Evolutionary conservation across 1,284 basidiomycete genomes (phyloP).

Genomic region (Meira miltonrushii): DNA sequence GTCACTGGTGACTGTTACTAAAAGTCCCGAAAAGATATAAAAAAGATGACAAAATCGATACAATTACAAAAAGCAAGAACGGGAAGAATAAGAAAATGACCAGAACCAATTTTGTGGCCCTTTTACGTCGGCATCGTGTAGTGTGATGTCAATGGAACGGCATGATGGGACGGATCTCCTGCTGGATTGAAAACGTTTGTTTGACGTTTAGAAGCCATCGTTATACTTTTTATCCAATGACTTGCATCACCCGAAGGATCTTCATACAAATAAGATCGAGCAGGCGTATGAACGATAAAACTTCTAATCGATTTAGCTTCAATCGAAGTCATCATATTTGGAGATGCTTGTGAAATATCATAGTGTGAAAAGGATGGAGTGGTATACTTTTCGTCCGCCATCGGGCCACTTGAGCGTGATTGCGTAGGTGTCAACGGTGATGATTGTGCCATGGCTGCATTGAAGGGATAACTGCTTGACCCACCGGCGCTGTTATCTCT

Average conservation of each 20-base stretch:
- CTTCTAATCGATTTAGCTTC: slow-evolving; percentile 23
- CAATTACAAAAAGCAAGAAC: no score
- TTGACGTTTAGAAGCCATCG: not conserved
- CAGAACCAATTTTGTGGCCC: no score
- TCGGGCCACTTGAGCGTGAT: not conserved
- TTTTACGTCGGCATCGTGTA: no score
- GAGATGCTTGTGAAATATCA: slow-evolving; percentile 12
- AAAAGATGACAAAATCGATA: no score
- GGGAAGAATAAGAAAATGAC: no score
- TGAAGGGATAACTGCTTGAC: not conserved
- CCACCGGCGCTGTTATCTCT: not conserved
- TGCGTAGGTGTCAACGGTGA: not conserved
- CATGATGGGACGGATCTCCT: no score
- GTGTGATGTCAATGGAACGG: no score
- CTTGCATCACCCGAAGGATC: slow-evolving; percentile 36
- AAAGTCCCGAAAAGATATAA: no score
- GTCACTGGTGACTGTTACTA: no score
- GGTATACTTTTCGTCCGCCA: no score
- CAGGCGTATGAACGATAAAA: slow-evolving; percentile 28
- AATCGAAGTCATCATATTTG: slow-evolving; percentile 30
- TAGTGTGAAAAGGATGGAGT: no score
- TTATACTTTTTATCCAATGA: slow-evolving; percentile 31
- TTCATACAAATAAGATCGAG: slow-evolving; percentile 31
- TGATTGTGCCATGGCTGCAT: not conserved
- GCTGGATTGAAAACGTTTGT: no score